Evolutionary conservation across 2,329 filamentous ascomycete genomes (phyloP), one percentile per base, ranked within the genome.

Genomic region (Fusarium graminum): DNA sequence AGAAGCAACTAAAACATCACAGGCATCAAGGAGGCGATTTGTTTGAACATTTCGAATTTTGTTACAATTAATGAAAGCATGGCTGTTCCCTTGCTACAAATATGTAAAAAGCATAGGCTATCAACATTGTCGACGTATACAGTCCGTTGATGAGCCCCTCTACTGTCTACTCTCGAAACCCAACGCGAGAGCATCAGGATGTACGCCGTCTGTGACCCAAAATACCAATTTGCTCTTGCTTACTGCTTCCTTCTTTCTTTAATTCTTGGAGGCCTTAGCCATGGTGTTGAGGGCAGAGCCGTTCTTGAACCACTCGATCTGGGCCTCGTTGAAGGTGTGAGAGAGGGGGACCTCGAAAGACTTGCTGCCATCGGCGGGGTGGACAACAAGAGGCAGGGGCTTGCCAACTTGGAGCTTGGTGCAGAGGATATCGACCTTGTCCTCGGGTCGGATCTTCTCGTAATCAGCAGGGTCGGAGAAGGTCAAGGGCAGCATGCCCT

Each of bases 221-320:
- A 56, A 66, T 62, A 64, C 62, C 65, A 67, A 69, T 63, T 61
- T 71, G 64, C 53, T 59, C 56, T 40, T 60, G 14, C 47, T 56
- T 52, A 3, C 16, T 59, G 50, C 34, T 57, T 59, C 53, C 17
- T 53, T 63, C 39, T 52, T 63, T 63, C 65, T 69, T 72, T 77
- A 77, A 72, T 79, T 74, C 69, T 73, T 74, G 46, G 75, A 43
- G 41, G 72, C 60, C 89, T 95, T 96, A 88, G 94, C 94, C 94
- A 99, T 99, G 74, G 94, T 97, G 89, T 99, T 99, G 71, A 99
- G 86, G 55, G 95, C 95, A 76, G 90, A 94, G 72, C 95, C 95
- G 80, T 98, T 96, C 87, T 93, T 94, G 88, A 99, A 99, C 95
- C 95, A 99, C 84, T 97, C 91, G 67, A 99, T 91, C 85, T 99